Conservation (phyloP, 345 rosid genomes). For the Noccaea caerulescens region DNA sequence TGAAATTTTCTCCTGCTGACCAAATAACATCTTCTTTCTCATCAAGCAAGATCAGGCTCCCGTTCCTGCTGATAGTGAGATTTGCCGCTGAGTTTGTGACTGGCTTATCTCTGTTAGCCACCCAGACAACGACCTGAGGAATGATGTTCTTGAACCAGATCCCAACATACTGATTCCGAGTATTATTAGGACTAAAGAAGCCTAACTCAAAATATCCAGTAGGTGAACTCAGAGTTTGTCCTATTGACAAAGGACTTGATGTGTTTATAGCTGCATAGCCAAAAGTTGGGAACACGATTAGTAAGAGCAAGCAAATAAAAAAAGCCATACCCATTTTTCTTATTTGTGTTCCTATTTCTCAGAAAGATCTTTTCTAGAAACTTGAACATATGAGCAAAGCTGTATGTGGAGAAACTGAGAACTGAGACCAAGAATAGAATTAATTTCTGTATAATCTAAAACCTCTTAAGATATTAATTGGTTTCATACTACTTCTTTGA, state of each 20-base stretch:
- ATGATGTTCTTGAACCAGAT: conserved; percentile 48
- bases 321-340: conserved; percentile 15
- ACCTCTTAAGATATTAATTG: neutral
- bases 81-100: conserved; percentile 25
- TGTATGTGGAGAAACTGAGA: neutral
- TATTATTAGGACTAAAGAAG: conserved; percentile 41
- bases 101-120: conserved; percentile 36
- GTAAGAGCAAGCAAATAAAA: conserved; percentile 12
- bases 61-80: conserved; percentile 33
- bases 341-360: neutral
- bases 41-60: conserved; percentile 33
- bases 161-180: conserved; percentile 48
- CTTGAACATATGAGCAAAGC: conserved; percentile 10
- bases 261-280: conserved; percentile 33
- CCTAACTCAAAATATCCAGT: conserved; percentile 44
- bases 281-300: conserved; percentile 30
- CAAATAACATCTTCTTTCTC: conserved; percentile 31
- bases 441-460: too few species aligned
- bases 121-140: conserved; percentile 46
- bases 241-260: conserved; percentile 36
- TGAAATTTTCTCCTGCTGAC: conserved; percentile 27
- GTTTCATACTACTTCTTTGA: conserved; percentile 16
- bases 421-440: too few species aligned
- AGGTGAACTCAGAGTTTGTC: conserved; percentile 42
- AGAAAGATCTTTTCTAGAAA: neutral